A percentile compares a stretch with the other conserved stretches of the same genome.
Conservation (phyloP, 768 basidiomycete genomes). For the Phylloporus arenicola region DNA sequence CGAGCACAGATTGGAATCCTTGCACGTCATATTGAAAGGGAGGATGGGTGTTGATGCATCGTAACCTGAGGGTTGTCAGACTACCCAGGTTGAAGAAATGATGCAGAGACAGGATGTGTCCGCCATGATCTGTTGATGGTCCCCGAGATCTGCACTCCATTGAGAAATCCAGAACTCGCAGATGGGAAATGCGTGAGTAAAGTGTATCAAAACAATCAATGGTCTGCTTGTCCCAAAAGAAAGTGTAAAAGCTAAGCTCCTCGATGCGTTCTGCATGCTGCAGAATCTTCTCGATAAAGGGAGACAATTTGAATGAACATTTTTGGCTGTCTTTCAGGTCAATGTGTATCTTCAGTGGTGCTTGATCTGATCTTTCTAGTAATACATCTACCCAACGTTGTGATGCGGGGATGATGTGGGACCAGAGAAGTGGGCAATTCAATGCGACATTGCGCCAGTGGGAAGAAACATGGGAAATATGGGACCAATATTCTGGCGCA, state of each 20-base stretch:
- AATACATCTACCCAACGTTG: constrained; percentile 36
- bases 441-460: no score
- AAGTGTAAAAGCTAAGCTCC: neutral
- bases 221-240: neutral
- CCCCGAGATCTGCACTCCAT: neutral
- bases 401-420: constrained; percentile 23
- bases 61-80: constrained; percentile 33
- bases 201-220: neutral
- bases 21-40: constrained; percentile 19
- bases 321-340: no score
- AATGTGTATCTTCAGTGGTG: no score
- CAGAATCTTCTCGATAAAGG: neutral
- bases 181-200: neutral
- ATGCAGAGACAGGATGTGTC: neutral
- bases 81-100: constrained; percentile 2
- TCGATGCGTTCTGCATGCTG: neutral
- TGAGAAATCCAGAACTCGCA: neutral
- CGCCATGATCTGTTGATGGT: neutral
- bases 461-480: no score
- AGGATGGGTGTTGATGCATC: constrained; percentile 14
- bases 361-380: constrained; percentile 40
- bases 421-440: no score
- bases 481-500: no score
- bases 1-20: constrained; percentile 30
- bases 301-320: neutral